These are phyloP conservation scores for Puccinia coronata DNA, from an alignment of 1,284 basidiomycete genomes.

Conservation along the genomic window DNA sequence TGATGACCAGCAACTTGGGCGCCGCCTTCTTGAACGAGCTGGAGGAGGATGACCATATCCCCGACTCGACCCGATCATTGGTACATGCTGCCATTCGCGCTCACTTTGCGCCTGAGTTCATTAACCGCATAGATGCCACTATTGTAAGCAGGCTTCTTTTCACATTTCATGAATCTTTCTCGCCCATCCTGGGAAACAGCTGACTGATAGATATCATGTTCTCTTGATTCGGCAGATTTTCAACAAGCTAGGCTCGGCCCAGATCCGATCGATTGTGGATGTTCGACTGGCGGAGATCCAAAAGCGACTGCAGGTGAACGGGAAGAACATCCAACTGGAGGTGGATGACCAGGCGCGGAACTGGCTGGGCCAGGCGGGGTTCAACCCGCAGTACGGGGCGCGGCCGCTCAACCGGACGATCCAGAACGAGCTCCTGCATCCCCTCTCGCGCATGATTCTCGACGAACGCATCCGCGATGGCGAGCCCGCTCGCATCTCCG, in stretches of 20 bases:
- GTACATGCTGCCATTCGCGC: constrained; percentile 63
- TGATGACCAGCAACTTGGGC: constrained; percentile 65
- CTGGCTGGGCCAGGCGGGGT: constrained; percentile 80
- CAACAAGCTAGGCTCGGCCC: constrained; percentile 61
- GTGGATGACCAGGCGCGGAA: constrained; percentile 76
- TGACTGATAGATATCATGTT: not conserved
- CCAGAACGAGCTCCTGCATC: constrained; percentile 89
- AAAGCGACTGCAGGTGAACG: constrained; percentile 71
- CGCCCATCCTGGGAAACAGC: not conserved
- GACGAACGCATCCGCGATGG: constrained; percentile 80
- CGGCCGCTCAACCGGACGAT: constrained; percentile 89
- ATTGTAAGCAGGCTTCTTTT: constrained; percentile 50
- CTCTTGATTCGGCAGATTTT: constrained; percentile 61
- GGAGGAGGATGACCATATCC: constrained; percentile 26
- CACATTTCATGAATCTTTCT: not conserved
- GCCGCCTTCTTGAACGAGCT: constrained; percentile 62
- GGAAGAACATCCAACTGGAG: constrained; percentile 74
- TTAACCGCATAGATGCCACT: constrained; percentile 60
- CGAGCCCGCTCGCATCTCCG: constrained; percentile 73
- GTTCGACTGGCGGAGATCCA: constrained; percentile 65
- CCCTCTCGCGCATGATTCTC: constrained; percentile 82
- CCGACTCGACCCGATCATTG: constrained; percentile 57
- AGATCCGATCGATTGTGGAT: constrained; percentile 64
- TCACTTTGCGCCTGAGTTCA: constrained; percentile 65
- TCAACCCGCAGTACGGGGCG: constrained; percentile 70